Evolutionary conservation across 768 basidiomycete species (phyloP), one percentile per base, ranked within the genome.

Genomic region (Termitomyces heimii): DNA sequence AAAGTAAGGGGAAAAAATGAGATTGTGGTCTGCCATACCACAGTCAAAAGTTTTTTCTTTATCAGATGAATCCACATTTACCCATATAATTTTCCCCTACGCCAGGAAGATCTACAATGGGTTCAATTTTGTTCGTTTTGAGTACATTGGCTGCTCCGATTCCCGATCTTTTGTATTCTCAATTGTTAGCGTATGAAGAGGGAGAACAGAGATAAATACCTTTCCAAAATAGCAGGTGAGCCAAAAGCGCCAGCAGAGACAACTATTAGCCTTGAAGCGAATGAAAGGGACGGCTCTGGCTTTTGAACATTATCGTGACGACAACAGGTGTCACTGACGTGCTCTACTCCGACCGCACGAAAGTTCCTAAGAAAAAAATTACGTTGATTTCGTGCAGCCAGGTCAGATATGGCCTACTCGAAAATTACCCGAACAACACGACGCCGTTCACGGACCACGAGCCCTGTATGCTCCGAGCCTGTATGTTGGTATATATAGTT

Each of bases 21-120:
- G 45, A 57, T 72, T 75, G 58, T 80, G 80, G 58, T 80, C 80
- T 81, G 37, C 14, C 35, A 16, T 7, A 16, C 16, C 28, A 49
- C 9, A 50, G 24, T 34, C 43, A 42, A 16, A 20, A 24, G 37
- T 24, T 8, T 13, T 10, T 4, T 26, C 42, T 44, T 34, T 2
- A 22, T 34, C 18, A 40, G n/a, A 26, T 37, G 13, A 24, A 45
- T 2, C 37, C 39, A 26, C n/a, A 54, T 65, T 39, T 52, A 79
- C 82, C 83, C 61, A 78, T 75, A 53, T 81, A 83, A 60, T 89
- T 81, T 65, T 87, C 85, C 12, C 91, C 90, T 0, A 94, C 90
- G 18, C 85, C 86, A 1, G 88, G 87, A 14, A 92, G 78, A 54
- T 89, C 82, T 14, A 88, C 75, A 28, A 82, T 50, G 57, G 75